A percentile compares a stretch with the other conserved stretches of the same genome.
phyloP scores from a whole-genome alignment of 2,329 filamentous ascomycete species.

The Monilinia fructicola region DNA sequence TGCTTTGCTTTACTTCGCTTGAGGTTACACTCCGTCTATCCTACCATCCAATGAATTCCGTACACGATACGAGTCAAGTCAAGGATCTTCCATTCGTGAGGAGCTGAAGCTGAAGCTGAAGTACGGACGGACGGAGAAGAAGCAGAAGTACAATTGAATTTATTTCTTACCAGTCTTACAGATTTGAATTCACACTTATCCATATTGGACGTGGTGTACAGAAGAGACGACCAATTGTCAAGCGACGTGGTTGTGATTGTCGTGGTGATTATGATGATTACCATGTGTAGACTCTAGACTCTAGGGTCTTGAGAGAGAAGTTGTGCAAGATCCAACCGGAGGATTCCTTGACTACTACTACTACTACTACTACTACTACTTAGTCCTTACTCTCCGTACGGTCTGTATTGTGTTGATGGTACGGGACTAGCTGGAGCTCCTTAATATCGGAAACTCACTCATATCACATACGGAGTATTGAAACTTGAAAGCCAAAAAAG shows the following conservation, averaged over 20 bases:
- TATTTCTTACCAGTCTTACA: no score
- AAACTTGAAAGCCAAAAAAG: background rate
- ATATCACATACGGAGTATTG: background rate
- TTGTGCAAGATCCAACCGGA: no score
- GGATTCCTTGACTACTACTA: no score
- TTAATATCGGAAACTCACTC: slow-evolving; percentile 1
- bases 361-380: no score
- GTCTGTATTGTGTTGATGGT: no score
- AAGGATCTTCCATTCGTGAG: slow-evolving; percentile 4
- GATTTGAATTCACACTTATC: background rate
- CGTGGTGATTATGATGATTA: background rate
- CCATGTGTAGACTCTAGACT: background rate
- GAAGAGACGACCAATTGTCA: background rate
- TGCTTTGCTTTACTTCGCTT: background rate
- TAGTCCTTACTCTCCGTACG: no score
- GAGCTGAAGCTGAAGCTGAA: slow-evolving; percentile 17
- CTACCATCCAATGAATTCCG: background rate
- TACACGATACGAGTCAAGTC: slow-evolving; percentile 16
- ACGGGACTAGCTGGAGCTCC: background rate
- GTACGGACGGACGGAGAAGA: no score
- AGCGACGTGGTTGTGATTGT: background rate
- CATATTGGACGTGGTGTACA: background rate
- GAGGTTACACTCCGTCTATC: slow-evolving; percentile 4
- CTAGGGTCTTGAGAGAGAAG: background rate
- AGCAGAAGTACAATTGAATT: background rate